Evolutionary conservation across 1,139 yeast genomes (phyloP).

Genomic region (Lodderomyces orthopsilosis): DNA sequence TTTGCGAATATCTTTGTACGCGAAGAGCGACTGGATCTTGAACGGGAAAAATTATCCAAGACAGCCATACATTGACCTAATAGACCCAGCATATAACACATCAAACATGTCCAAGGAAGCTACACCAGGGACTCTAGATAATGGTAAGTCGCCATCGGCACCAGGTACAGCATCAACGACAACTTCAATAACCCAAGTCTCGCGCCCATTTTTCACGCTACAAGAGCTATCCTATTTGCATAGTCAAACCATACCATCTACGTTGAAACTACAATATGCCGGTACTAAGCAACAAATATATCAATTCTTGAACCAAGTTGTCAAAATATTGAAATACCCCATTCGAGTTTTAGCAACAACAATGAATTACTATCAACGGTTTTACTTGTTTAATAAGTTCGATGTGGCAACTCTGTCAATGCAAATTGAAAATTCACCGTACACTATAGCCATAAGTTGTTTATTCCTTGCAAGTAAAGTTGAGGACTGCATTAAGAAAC

Average conservation of each 20-base stretch:
- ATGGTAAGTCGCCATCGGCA: slow-evolving; percentile 3
- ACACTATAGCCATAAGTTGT: slow-evolving; percentile 67
- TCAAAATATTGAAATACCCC: slow-evolving; percentile 59
- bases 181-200: slow-evolving; percentile 41
- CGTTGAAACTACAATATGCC: slow-evolving; percentile 43
- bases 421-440: slow-evolving; percentile 32
- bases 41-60: too few relatives aligned
- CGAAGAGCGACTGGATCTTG: too few relatives aligned
- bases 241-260: slow-evolving; percentile 50
- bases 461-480: slow-evolving; percentile 79
- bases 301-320: slow-evolving; percentile 52
- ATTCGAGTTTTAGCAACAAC: slow-evolving; percentile 63
- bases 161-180: slow-evolving; percentile 4
- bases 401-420: slow-evolving; percentile 26
- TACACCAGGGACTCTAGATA: slow-evolving; percentile 9
- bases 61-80: too few relatives aligned
- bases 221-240: slow-evolving; percentile 56
- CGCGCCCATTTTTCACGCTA: slow-evolving; percentile 63
- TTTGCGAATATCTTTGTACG: too few relatives aligned
- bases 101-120: slow-evolving; percentile 9
- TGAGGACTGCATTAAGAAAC: slow-evolving; percentile 85
- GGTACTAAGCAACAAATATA: slow-evolving; percentile 54
- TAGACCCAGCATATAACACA: too few relatives aligned
- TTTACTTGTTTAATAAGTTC: slow-evolving; percentile 61
- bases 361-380: slow-evolving; percentile 71